Evolutionary conservation across 352 stramenopile genomes (phyloP), one percentile per base, ranked within the genome.

Genomic region (Globisporangium recalcitrans): DNA sequence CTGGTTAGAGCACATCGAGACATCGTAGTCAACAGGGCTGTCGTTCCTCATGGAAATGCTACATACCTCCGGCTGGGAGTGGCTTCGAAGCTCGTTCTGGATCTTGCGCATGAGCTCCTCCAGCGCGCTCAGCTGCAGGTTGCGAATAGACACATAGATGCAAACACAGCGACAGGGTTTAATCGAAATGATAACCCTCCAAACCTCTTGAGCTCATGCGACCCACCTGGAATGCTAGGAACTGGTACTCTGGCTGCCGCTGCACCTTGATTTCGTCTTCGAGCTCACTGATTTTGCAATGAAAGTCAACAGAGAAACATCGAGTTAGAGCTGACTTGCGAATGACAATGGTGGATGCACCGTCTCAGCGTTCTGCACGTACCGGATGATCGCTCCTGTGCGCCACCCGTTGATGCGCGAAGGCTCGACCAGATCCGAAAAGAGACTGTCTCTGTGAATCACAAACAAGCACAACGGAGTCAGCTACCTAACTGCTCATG

Each of bases 381-480:
- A 87, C 80, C 90, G 90, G 46, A 96, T 97, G 44, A 98, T 96
- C 3, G 90, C 93, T 31, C 90, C 93, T 11, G 93, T 98, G 52
- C 86, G 88, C 93, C 93, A 98, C 1, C 91, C 91, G 64, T 88
- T 97, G 70, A 96, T 93, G 32, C 91, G 85, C 32, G 94, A 96
- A 4, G 93, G 91, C 66, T 98, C 92, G 9, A 97, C 90, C 44
- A 98, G 74, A 79, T 98, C 91, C 8, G 93, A 94, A 68, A 98
- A 98, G 16, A 98, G 69, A 46, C 90, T 97, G 59, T 98, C 93
- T 36, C 81, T 90, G 65, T 53, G 36, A 13, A 42, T 42, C 34
- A 42, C 7, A 19, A 19, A 2, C 13, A 42, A 19, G 11, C 13
- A 42, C 0, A 40, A 19, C 13, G 6, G 34, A n/a, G 7, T 42